Evolutionary conservation across 495 filamentous ascomycete genomes (phyloP).

Genomic region (Annulohypoxylon nitens): DNA sequence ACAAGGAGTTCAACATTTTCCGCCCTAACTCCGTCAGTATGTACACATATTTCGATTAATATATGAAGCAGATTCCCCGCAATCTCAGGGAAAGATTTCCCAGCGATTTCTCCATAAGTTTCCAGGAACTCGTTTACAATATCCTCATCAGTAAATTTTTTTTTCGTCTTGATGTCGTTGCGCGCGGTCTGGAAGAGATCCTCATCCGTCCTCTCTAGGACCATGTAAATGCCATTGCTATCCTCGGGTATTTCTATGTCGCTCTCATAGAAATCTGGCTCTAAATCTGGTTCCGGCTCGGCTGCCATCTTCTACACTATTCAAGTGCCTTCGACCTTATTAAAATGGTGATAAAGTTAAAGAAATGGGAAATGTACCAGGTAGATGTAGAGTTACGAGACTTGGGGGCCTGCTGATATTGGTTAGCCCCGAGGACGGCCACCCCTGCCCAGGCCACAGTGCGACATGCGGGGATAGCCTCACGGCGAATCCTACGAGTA

Average conservation of each 20-base stretch:
- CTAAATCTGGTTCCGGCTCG: background rate
- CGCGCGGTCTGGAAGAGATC: background rate
- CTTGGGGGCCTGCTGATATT: too few species aligned
- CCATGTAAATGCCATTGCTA: background rate
- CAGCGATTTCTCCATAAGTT: background rate
- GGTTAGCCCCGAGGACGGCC: too few species aligned
- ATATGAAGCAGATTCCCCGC: conserved; percentile 4
- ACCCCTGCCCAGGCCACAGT: too few species aligned
- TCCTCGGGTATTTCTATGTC: background rate
- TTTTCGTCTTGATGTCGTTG: conserved; percentile 1
- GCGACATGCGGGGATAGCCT: too few species aligned
- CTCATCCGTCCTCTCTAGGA: background rate
- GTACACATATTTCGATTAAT: background rate
- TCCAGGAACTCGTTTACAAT: background rate
- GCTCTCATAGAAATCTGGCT: background rate
- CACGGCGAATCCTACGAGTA: too few species aligned
- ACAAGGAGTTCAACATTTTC: conserved; percentile 4
- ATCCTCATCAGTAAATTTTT: background rate
- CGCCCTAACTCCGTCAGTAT: background rate
- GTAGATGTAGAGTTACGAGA: background rate
- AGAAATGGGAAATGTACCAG: background rate
- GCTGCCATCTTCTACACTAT: background rate
- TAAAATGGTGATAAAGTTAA: background rate
- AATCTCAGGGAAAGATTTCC: background rate
- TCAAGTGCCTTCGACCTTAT: background rate